phyloP scores from a whole-genome alignment of 2,329 filamentous ascomycete species.

The Colletotrichum sojae region DNA sequence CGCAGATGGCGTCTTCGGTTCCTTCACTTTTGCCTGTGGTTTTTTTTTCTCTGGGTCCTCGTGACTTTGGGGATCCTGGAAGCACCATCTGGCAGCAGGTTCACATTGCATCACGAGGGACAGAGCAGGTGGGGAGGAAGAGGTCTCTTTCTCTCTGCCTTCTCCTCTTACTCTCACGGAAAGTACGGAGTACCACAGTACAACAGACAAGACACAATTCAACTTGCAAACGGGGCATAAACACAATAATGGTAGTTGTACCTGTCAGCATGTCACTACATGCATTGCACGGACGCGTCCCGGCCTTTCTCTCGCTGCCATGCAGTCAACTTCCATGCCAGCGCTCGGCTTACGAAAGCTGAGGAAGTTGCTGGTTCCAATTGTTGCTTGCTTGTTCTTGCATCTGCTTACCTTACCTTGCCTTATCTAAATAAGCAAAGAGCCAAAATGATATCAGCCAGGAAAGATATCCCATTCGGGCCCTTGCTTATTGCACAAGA shows the following conservation, averaged over 20 bases:
- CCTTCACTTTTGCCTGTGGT: background rate
- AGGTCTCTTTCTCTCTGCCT: background rate
- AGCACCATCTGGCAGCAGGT: constrained; percentile 19
- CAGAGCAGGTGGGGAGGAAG: background rate
- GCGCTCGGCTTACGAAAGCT: constrained; percentile 2
- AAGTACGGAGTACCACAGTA: too few relatives aligned
- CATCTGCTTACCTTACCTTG: background rate
- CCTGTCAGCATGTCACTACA: background rate
- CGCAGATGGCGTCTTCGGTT: constrained; percentile 30
- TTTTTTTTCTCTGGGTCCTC: constrained; percentile 7
- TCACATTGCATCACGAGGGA: constrained; percentile 31
- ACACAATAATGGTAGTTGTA: background rate
- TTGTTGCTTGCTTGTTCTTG: constrained; percentile 11
- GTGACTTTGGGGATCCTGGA: constrained; percentile 16
- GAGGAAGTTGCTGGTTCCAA: background rate
- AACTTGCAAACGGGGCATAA: background rate
- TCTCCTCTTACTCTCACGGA: background rate
- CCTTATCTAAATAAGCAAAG: constrained; percentile 20
- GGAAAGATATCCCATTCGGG: constrained; percentile 1
- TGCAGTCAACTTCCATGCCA: background rate
- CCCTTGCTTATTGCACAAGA: constrained; percentile 30
- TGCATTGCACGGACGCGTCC: constrained; percentile 3
- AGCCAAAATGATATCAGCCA: background rate
- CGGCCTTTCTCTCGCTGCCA: background rate
- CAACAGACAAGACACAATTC: too few relatives aligned